Percentiles rank a stretch among this genome's conserved stretches.
Evolutionary conservation across 148 eudicot species (phyloP).

Genomic region (Gaultheria prostrata): DNA sequence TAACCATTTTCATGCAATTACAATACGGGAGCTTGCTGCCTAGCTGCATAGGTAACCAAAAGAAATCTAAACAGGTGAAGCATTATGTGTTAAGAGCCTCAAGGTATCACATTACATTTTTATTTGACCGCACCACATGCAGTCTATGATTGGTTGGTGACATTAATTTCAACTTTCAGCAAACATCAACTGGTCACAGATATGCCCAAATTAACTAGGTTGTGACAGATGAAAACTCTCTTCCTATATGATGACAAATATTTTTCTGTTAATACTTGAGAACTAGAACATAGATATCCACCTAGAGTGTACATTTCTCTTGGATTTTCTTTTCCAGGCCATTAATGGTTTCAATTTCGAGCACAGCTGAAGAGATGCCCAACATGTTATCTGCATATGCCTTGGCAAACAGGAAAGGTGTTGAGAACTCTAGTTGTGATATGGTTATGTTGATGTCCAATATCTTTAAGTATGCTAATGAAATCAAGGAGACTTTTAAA

Average conservation of each 20-base stretch:
- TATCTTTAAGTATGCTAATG: neutral
- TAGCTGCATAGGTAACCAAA: slow-evolving; percentile 2
- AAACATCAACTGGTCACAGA: neutral
- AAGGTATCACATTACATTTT: neutral
- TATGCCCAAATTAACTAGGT: neutral
- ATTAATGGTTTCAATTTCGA: neutral
- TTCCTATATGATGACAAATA: neutral
- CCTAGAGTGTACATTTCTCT: neutral
- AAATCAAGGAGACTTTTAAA: too few species aligned
- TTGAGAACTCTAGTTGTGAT: neutral
- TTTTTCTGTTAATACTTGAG: neutral
- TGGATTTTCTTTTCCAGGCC: neutral
- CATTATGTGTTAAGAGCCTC: neutral
- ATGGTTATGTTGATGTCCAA: neutral
- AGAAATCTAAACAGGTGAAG: neutral
- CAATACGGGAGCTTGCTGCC: neutral
- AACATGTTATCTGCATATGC: neutral
- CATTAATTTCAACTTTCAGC: neutral
- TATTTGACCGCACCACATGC: neutral
- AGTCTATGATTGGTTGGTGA: neutral
- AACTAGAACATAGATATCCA: neutral
- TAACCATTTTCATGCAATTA: neutral
- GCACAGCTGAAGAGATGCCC: neutral
- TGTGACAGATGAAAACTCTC: neutral
- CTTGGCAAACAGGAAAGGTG: neutral